These are phyloP conservation scores for Scheffersomyces insectosa DNA, from an alignment of 1,139 yeast genomes.

Conservation along the genomic window DNA sequence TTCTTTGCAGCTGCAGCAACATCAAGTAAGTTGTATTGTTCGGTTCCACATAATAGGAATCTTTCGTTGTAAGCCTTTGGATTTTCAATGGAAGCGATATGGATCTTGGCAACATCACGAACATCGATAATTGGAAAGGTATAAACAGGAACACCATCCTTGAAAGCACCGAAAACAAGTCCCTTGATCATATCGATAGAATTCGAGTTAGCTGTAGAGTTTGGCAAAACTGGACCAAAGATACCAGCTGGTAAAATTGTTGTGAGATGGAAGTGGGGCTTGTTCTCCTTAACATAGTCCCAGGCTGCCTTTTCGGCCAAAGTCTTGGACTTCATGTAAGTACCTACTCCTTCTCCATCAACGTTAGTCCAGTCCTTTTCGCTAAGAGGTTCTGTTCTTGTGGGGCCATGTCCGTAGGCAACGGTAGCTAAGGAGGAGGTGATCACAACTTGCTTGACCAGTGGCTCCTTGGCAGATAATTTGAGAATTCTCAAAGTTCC, in stretches of 20 bases:
- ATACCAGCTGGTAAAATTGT: not conserved
- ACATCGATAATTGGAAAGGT: not conserved
- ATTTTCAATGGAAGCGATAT: not conserved
- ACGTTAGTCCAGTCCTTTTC: slow-evolving; percentile 1
- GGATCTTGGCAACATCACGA: not conserved
- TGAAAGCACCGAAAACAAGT: not conserved
- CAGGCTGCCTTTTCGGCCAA: not conserved
- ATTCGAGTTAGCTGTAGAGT: not conserved
- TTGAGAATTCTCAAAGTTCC: slow-evolving; percentile 10
- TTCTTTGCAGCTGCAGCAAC: not conserved
- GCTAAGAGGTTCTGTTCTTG: not conserved
- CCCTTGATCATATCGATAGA: slow-evolving; percentile 18
- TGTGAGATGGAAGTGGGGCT: not conserved
- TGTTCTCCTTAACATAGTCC: not conserved
- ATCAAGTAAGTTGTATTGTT: not conserved
- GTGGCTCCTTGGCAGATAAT: not conserved
- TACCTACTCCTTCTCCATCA: not conserved
- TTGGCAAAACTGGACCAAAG: not conserved
- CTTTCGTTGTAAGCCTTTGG: not conserved
- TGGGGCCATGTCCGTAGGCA: not conserved
- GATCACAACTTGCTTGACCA: not conserved
- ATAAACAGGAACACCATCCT: not conserved
- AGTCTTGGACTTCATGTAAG: not conserved
- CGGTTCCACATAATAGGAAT: not conserved
- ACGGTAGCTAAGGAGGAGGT: not conserved